Percentiles rank a stretch among this genome's conserved stretches.
Evolutionary conservation across 208 protist genomes (phyloP).

Genomic region (Trypanosoma theileri): DNA sequence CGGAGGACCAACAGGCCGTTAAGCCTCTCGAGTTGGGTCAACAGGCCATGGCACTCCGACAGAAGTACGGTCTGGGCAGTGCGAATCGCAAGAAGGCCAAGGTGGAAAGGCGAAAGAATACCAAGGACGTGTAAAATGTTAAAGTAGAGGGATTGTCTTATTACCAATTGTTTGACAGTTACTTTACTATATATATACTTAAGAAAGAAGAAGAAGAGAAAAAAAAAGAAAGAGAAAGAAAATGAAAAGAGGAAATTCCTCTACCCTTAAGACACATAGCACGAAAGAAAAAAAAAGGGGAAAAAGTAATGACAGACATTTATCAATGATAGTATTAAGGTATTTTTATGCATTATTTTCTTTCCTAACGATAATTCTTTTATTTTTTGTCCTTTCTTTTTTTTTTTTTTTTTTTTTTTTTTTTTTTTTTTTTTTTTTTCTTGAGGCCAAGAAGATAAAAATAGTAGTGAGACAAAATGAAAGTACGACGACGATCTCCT

Average conservation of each 20-base stretch:
- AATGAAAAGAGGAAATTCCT: too few relatives aligned
- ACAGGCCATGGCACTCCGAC: slow-evolving; percentile 40
- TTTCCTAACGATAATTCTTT: background rate
- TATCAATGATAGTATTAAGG: background rate
- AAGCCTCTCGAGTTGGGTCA: too few relatives aligned
- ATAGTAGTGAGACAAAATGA: slow-evolving; percentile 5
- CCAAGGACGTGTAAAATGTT: background rate
- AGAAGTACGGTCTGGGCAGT: slow-evolving; percentile 48
- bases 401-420: background rate
- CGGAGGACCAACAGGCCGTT: slow-evolving; percentile 15
- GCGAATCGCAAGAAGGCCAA: slow-evolving; percentile 40
- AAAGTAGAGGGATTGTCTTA: background rate
- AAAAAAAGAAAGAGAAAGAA: too few relatives aligned
- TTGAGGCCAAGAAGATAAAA: background rate
- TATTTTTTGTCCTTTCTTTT: background rate
- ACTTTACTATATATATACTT: too few relatives aligned
- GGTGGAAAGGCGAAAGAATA: slow-evolving; percentile 15
- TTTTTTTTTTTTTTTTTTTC: slow-evolving; percentile 8
- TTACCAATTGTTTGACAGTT: too few relatives aligned
- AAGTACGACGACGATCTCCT: background rate
- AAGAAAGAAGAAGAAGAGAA: too few relatives aligned
- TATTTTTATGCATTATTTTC: background rate
- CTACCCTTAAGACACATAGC: background rate
- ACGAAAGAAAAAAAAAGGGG: background rate
- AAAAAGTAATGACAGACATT: background rate